Percentiles rank a stretch among this genome's conserved stretches.
phyloP scores from a whole-genome alignment of 495 filamentous ascomycete genomes.

The Parachaetomium inaequale region DNA sequence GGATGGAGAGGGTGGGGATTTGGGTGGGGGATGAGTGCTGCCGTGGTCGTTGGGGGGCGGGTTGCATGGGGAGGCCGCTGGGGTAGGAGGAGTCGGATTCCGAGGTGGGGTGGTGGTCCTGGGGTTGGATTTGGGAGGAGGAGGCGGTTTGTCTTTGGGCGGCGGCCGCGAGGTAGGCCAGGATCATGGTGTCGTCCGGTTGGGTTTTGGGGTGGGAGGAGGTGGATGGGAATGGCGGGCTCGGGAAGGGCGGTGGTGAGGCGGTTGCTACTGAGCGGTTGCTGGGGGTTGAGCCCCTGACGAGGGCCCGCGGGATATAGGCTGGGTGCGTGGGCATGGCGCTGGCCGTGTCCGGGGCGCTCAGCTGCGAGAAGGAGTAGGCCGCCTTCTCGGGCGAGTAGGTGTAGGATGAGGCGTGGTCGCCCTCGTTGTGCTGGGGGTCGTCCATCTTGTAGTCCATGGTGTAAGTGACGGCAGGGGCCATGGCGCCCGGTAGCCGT shows the following conservation, averaged over 20 bases:
- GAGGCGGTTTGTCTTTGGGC: neutral
- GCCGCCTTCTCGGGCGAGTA: slow-evolving; percentile 23
- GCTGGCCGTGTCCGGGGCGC: slow-evolving; percentile 19
- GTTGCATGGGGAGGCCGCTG: neutral
- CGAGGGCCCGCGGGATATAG: slow-evolving; percentile 41
- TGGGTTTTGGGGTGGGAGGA: slow-evolving; percentile 4
- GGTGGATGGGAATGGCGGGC: neutral
- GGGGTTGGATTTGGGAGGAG: neutral
- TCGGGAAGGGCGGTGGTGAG: neutral
- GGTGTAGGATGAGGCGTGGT: slow-evolving; percentile 28
- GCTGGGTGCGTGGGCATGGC: slow-evolving; percentile 48
- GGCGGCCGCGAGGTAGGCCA: slow-evolving; percentile 5
- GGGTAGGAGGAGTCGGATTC: neutral
- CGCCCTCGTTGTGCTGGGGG: slow-evolving; percentile 26
- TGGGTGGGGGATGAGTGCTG: neutral
- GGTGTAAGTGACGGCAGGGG: slow-evolving; percentile 29
- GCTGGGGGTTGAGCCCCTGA: slow-evolving; percentile 27
- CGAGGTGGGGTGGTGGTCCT: neutral
- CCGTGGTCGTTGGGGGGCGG: neutral
- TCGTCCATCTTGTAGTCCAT: slow-evolving; percentile 33
- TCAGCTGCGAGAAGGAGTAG: slow-evolving; percentile 21
- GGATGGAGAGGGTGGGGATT: neutral
- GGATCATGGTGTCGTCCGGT: slow-evolving; percentile 7
- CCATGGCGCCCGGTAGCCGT: neutral
- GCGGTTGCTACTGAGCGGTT: slow-evolving; percentile 9